Base-by-base conservation (phyloP, 129 eudicot species). In the Oenanthe sinensis region DNA sequence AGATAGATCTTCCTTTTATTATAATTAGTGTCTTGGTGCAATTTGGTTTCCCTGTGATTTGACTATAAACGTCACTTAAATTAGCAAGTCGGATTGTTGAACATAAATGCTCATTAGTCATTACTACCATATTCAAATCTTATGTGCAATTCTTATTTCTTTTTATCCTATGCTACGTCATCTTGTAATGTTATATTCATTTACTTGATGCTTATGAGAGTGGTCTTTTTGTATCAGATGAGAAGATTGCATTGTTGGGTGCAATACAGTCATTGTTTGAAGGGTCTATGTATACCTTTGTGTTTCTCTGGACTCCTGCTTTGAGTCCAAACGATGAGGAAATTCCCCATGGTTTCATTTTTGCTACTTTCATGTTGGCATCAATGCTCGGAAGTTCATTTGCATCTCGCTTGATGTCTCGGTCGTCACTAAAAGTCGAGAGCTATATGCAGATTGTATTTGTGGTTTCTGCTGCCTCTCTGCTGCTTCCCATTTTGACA, bases 201-300 rank as follows among this genome's bases (percentile, higher is more conserved):
- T 75, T 4, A 22, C 73, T 60, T 43, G 60, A 78, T 28, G n/a
- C 60, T 78, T n/a, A 55, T 40, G 26, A 22, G 15, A 24, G 37
- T 44, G 46, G 3, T 60, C 44, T 76, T 4, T 36, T 9, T 50
- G 65, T 71, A 75, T 68, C 92, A 90, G 96, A 90, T 84, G 92
- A 90, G 80, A 90, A 88, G 84, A 90, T 90, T 77, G 92, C 89
- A 28, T 83, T 90, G 46, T 81, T 90, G 88, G 96, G 96, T 22
- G 92, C 96, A 4, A 90, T 90, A 42, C 92, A 87, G 72, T 90
- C 96, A 28, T 76, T 88, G 16, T 90, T 90, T 44, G 96, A 90
- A 81, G 96, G 92, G 47, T 90, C 96, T 68, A 90, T 87, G 96
- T 88, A 90, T 79, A 90, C 96, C 40, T 90, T 87, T 78, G 94